Evolutionary conservation across 2,329 filamentous ascomycete genomes (phyloP), one percentile per base, ranked within the genome.

Genomic region (Cryphonectria parasitica): DNA sequence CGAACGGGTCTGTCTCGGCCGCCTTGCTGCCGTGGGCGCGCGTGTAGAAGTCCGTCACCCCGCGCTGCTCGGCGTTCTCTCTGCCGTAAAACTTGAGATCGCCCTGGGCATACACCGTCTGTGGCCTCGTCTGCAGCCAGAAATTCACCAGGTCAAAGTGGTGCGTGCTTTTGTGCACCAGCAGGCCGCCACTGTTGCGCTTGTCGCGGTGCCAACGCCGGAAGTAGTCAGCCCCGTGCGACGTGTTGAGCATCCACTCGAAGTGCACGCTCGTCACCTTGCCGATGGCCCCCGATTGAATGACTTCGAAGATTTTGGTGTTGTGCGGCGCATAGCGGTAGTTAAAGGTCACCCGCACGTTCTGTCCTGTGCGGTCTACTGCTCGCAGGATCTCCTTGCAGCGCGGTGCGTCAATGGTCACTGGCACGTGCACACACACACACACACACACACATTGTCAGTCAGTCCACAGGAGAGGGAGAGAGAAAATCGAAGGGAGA

Each of bases 261-360:
- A 90, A 89, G 75, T 90, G 88, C 31, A 90, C 85, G 10, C 84
- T 86, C 2, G 85, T 85, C 2, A 90, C 85, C 13, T 79, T 80
- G 0, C 88, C 88, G 70, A 90, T 88, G 0, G 84, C 85, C 0
- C 86, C 87, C 0, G 84, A 83, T 2, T 79, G 82, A 4, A 90
- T 74, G 0, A 90, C 74, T 76, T 88, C 84, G 71, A 83, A 85
- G 1, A 90, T 82, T 72, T 86, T 88, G 19, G 87, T 90, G 77
- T 90, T 89, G 78, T 90, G 88, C n/a, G 88, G 88, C 54, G 88
- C 88, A 75, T 90, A 90, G 31, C 88, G 85, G 78, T 90, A 90
- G 79, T 90, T 90, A 82, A 90, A 90, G 0, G 86, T 87, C 0
- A 90, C 88, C 22, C 88, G 83, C 3, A 90, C 82, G 54, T 83